Base-by-base conservation (phyloP, 2,329 filamentous ascomycete species). In the Xylariaceae sp. region DNA sequence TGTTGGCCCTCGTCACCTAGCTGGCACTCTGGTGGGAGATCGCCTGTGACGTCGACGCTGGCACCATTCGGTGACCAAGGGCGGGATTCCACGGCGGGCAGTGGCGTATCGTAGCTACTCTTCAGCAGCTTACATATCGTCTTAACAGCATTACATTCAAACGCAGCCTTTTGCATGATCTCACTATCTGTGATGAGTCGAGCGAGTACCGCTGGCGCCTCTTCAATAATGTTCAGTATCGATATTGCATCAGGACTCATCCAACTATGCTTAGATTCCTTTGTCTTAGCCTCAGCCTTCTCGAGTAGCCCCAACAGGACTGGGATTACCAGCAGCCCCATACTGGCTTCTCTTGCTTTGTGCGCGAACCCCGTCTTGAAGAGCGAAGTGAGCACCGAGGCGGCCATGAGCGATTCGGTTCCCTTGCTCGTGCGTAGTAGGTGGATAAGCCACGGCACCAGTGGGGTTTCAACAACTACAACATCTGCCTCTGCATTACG, bases 121-220 rank as follows among this genome's bases (percentile, higher is more conserved):
- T 78, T 79, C 6, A 84, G 66, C 12, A 82, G 70, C 49, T 72
- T 76, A 51, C 72, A 73, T 30, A 80, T 65, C 2, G 71, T 69
- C 60, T 74, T 74, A 45, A 80, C 71, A 1, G 74, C 78, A 22
- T 74, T 70, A 53, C 76, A 78, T 56, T 96, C 89, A 41, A 86
- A 86, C 0, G 91, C 90, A 36, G 89, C 85, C 63, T 86, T 88
- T 70, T 97, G 92, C 49, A 97, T 77, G 54, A 82, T 79, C 56
- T 87, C 83, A 67, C 86, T 90, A 64, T 94, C 89, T 22, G 84
- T 83, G 16, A 96, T 84, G 37, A 97, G 76, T 43, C 85, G 83
- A 15, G 90, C 89, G 51, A 97, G 76, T 10, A 95, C 80, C 1
- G 83, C 79, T 7, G 92, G 89, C 1, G 88, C 84, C 57, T 83